These are phyloP conservation scores for Lineolata rhizophorae DNA, from an alignment of 495 filamentous ascomycete genomes.

Conservation along the genomic window DNA sequence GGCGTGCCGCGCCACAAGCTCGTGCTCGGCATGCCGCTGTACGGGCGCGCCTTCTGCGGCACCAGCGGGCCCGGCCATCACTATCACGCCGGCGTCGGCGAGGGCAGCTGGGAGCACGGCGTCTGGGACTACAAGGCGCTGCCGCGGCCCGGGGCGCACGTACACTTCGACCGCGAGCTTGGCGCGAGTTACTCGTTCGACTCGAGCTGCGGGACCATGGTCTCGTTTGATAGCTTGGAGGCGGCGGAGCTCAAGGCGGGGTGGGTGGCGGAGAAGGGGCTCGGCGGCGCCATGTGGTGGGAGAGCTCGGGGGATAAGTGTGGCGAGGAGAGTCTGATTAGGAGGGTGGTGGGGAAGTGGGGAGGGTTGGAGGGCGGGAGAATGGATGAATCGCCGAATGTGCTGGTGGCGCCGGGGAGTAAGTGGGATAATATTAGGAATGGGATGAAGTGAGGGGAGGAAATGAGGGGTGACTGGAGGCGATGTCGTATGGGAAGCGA, in stretches of 20 bases:
- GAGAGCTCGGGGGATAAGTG: constrained; percentile 55
- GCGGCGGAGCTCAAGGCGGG: constrained; percentile 37
- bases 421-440: constrained; percentile 9
- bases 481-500: no score
- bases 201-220: constrained; percentile 27
- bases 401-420: constrained; percentile 7
- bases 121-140: constrained; percentile 54
- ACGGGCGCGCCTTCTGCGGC: constrained; percentile 55
- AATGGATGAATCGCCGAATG: constrained; percentile 6
- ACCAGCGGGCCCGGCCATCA: constrained; percentile 47
- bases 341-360: constrained; percentile 4
- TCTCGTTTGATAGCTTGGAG: constrained; percentile 53
- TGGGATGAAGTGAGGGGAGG: no score
- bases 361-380: constrained; percentile 3
- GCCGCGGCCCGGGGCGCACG: constrained; percentile 25
- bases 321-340: constrained; percentile 14
- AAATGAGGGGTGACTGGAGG: no score
- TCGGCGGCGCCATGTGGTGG: constrained; percentile 85
- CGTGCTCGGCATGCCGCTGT: constrained; percentile 61
- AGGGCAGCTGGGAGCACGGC: constrained; percentile 46
- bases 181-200: constrained; percentile 57
- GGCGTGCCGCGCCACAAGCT: constrained; percentile 43
- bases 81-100: constrained; percentile 40
- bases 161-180: constrained; percentile 25
- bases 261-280: constrained; percentile 37